Evolutionary conservation across 306 rosid species (phyloP), one percentile per base, ranked within the genome.

Genomic region (Senna siamea): DNA sequence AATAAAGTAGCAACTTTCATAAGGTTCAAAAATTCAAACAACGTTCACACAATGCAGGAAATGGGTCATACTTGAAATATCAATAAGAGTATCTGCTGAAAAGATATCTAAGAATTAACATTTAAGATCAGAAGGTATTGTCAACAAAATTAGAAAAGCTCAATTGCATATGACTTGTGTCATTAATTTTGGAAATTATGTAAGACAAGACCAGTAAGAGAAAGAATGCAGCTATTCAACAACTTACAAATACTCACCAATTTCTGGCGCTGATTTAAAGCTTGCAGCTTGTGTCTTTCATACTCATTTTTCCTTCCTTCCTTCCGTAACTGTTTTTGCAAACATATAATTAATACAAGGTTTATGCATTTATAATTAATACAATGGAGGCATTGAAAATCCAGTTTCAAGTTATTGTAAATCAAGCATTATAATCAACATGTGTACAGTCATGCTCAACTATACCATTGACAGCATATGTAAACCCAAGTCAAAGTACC

Each of bases 301-400:
- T 92, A 92, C 85, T 95, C 99, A 83, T 90, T 95, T 87, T 88
- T 92, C 81, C 99, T 92, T 68, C 99, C 99, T 83, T 95, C 99
- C 81, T 95, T 95, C 78, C 80, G 88, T 74, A 95, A 82, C 99
- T 95, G 84, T 14, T 58, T 72, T 83, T 59, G 57, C 47, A 74
- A 76, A 79, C 28, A 40, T 46, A 75, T 56, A 54, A 38, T 70
- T 40, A 80, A 78, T 57, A 76, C 18, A 48, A 52, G 75, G 73
- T 76, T 62, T 18, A 17, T 18, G 50, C 17, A 17, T 12, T n/a
- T 38, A 37, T 35, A 62, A 37, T 60, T 34, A 34, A 60, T 38
- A 64, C 46, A 67, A 59, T 12, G 82, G 59, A 72, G 55, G 28
- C 18, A 47, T 50, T 15, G 44, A 47, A 28, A 28, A 41, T 70